Percentiles rank a stretch among this genome's conserved stretches.
phyloP scores from a whole-genome alignment of 371 early-diverging fungal species.

The Mucor racemosus region DNA sequence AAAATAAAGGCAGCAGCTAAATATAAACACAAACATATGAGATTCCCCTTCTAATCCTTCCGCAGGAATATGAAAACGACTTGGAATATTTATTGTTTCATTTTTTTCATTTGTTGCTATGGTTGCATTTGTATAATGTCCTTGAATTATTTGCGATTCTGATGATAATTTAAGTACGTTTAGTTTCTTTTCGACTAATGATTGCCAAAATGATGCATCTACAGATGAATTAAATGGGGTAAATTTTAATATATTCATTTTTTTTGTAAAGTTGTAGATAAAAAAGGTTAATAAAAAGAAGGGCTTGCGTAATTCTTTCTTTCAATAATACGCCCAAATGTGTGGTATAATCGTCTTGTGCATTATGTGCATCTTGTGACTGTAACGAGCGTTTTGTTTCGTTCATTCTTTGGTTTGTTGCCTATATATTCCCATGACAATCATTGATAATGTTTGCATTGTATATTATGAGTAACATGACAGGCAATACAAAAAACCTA shows the following conservation, averaged over 20 bases:
- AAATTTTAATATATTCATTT: constrained; percentile 71
- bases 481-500: background rate
- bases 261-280: background rate
- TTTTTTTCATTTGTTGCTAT: constrained; percentile 28
- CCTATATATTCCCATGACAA: constrained; percentile 1
- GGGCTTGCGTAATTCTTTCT: background rate
- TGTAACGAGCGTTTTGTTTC: background rate
- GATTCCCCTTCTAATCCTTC: constrained; percentile 35
- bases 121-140: constrained; percentile 66
- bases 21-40: constrained; percentile 23
- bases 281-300: background rate
- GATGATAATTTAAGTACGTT: constrained; percentile 80
- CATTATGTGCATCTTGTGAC: constrained; percentile 8
- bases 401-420: no score
- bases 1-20: no score
- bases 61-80: constrained; percentile 38
- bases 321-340: no score
- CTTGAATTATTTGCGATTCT: constrained; percentile 56
- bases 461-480: background rate
- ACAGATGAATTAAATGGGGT: constrained; percentile 83
- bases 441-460: background rate
- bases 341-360: background rate
- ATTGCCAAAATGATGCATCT: constrained; percentile 91
- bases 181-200: constrained; percentile 80
- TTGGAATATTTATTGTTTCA: constrained; percentile 25